Evolutionary conservation across 1,139 yeast genomes (phyloP).

Genomic region (Sugiyamaella grinbergsii): DNA sequence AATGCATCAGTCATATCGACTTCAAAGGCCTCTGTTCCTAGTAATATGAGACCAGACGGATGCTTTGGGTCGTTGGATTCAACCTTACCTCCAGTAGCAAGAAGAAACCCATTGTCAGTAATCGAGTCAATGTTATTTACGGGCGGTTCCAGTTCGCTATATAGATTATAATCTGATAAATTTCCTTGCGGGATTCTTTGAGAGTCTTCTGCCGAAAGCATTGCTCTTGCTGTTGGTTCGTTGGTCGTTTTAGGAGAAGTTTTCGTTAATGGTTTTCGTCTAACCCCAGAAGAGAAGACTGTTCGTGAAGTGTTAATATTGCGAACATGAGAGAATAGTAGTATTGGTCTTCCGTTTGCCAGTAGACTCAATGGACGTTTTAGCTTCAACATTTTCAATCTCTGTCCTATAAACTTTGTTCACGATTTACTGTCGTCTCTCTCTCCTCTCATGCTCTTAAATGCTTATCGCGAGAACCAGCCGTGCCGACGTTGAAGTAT

Average conservation of each 20-base stretch:
- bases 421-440: background rate
- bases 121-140: slow-evolving; percentile 50
- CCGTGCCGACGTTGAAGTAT: slow-evolving; percentile 1
- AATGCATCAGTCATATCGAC: slow-evolving; percentile 48
- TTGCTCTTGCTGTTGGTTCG: slow-evolving; percentile 17
- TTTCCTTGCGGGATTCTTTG: slow-evolving; percentile 31
- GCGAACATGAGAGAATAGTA: background rate
- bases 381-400: too few species aligned
- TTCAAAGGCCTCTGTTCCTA: slow-evolving; percentile 66
- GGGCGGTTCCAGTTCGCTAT: slow-evolving; percentile 41
- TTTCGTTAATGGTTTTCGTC: slow-evolving; percentile 4
- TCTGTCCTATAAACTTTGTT: too few species aligned
- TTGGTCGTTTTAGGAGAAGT: background rate
- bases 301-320: background rate
- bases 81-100: slow-evolving; percentile 49
- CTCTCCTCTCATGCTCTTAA: slow-evolving; percentile 1
- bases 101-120: slow-evolving; percentile 49
- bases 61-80: slow-evolving; percentile 51
- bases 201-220: slow-evolving; percentile 19
- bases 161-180: slow-evolving; percentile 39
- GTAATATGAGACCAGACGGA: slow-evolving; percentile 57
- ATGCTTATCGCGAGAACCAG: background rate
- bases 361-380: too few species aligned
- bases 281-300: slow-evolving; percentile 1
- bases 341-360: background rate